Evolutionary conservation across 1,139 yeast genomes (phyloP), one percentile per base, ranked within the genome.

Genomic region (Saccharomyces pastorianus): DNA sequence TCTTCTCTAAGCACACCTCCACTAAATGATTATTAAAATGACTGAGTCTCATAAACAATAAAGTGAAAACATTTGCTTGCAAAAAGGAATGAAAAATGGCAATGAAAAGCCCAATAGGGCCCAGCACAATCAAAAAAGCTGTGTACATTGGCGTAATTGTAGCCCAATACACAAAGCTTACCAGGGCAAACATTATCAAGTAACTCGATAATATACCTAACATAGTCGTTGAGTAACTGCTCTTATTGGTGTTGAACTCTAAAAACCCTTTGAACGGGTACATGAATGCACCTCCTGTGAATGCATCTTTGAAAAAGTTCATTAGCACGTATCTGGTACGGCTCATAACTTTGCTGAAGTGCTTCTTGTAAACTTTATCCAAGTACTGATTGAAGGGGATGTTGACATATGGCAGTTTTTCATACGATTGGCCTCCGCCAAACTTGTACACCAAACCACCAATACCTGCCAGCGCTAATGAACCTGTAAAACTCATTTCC

Each of bases 91-190:
- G 71, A 9, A 63, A 46, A 51, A 61, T 56, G 4, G 69, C 68
- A n/a, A 67, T 47, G 6, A 58, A 53, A 25, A 65, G 23, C 2
- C 71, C 71, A 6, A 64, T 17, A 7, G 71, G 71, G 11, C 71
- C 71, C 25, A 66, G 55, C 6, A 65, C 55, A 4, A 62, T 58
- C n/a, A 67, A 62, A 4, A 64, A 47, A 7, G 67, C 63, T 25
- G 65, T 54, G 53, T 68, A 68, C 44, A 67, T 54, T 5, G 71
- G 71, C 1, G 69, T 60, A 5, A 68, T 61, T 0, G 71, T 64
- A 14, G 59, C 59, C 64, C 67, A 64, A 55, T 66, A 67, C 3
- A 64, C 58, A 17, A 61, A 50, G 9, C 63, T 54, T 8, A 63
- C 59, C 1, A 63, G 25, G 2, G 59, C 46, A 54, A 55, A 65